Conservation (phyloP, 2,329 filamentous ascomycete genomes). For the Xylariaceae sp. region DNA sequence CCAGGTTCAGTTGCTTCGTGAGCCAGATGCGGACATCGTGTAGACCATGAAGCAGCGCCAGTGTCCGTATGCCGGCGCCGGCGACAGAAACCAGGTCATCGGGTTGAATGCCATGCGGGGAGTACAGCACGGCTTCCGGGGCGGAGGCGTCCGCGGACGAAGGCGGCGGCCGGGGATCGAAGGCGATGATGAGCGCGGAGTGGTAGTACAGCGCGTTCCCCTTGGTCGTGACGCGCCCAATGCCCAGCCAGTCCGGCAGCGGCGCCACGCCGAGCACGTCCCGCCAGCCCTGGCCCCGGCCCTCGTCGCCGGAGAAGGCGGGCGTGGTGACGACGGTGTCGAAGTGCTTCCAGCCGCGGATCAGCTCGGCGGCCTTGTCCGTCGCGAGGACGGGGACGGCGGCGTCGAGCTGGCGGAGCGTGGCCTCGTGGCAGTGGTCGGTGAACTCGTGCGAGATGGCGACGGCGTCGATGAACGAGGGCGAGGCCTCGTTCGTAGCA, state of each 20-base stretch:
- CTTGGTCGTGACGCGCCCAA: conserved; percentile 50
- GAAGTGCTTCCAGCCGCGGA: conserved; percentile 58
- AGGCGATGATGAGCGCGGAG: conserved; percentile 56
- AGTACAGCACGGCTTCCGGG: conserved; percentile 50
- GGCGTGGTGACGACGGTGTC: conserved; percentile 46
- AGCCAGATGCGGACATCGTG: conserved; percentile 52
- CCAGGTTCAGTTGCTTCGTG: conserved; percentile 58
- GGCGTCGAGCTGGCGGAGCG: conserved; percentile 49
- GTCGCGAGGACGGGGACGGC: conserved; percentile 57
- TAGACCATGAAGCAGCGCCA: conserved; percentile 61
- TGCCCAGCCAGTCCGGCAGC: conserved; percentile 58
- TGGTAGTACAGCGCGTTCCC: conserved; percentile 58
- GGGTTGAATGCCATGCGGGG: conserved; percentile 56
- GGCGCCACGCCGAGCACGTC: conserved; percentile 18
- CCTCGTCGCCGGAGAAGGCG: conserved; percentile 32
- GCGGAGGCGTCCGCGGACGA: conserved; percentile 15
- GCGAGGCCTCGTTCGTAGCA: neutral
- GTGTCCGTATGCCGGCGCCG: conserved; percentile 36
- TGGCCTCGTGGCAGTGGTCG: conserved; percentile 62
- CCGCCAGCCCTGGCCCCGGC: conserved; percentile 18
- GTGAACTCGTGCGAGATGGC: conserved; percentile 63
- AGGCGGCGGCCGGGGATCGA: conserved; percentile 20
- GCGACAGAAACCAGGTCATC: conserved; percentile 32
- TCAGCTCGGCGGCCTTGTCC: conserved; percentile 51
- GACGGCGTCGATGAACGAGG: conserved; percentile 51